Evolutionary conservation across 495 filamentous ascomycete species (phyloP).

Genomic region (Xylaria grammica): DNA sequence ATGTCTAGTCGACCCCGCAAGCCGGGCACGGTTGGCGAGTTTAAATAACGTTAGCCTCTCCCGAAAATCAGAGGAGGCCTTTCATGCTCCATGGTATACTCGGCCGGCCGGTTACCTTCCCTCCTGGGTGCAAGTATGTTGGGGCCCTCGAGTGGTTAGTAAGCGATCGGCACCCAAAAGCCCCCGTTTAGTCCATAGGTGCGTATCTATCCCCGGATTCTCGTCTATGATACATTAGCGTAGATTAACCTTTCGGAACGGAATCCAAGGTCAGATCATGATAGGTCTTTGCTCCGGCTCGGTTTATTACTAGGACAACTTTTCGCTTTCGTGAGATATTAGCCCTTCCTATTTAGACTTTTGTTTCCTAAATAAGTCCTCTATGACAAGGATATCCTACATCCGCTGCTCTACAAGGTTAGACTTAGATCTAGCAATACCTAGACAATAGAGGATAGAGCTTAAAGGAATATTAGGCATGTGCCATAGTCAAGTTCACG

Average conservation of each 20-base stretch:
- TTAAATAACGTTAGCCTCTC: background rate
- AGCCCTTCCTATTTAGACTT: no score
- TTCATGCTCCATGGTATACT: background rate
- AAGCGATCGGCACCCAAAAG: conserved; percentile 5
- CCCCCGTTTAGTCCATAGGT: background rate
- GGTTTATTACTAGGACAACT: background rate
- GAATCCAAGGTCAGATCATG: background rate
- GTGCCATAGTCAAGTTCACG: background rate
- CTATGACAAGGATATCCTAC: background rate
- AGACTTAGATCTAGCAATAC: background rate
- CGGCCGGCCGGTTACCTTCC: background rate
- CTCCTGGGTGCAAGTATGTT: background rate
- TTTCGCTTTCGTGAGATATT: background rate
- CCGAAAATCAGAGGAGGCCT: background rate
- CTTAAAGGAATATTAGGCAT: background rate
- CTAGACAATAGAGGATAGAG: background rate
- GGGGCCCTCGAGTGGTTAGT: background rate
- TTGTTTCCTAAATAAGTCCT: background rate
- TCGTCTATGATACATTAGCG: no score
- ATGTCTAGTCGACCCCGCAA: background rate
- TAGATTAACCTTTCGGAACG: background rate
- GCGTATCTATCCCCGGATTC: no score
- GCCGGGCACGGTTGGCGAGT: background rate
- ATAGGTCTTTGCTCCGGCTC: background rate
- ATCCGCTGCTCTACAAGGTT: background rate